phyloP scores from a whole-genome alignment of 2,329 filamentous ascomycete genomes.

The Fusarium sp. region DNA sequence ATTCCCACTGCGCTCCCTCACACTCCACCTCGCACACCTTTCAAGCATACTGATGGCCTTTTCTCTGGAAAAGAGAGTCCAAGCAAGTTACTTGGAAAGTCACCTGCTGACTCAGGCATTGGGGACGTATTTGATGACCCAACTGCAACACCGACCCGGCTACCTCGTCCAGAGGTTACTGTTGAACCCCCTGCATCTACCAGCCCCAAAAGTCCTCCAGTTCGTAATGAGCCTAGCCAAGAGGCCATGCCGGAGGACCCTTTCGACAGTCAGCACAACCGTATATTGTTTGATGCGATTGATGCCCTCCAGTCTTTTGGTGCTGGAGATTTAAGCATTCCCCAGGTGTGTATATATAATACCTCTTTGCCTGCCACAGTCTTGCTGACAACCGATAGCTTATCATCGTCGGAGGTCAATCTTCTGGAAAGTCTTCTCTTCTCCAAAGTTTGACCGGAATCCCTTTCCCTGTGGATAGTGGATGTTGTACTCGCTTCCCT shows the following conservation, averaged over 20 bases:
- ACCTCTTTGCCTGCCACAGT: too few species aligned
- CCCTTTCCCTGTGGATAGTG: constrained; percentile 54
- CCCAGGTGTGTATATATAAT: constrained; percentile 50
- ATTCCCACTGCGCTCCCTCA: neutral
- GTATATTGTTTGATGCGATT: constrained; percentile 56
- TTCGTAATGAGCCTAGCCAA: neutral
- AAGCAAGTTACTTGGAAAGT: neutral
- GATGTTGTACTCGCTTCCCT: constrained; percentile 57
- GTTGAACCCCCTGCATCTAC: neutral
- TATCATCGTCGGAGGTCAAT: constrained; percentile 57
- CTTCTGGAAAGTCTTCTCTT: constrained; percentile 57
- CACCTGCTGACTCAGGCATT: constrained; percentile 29
- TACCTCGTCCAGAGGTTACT: neutral
- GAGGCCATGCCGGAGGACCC: constrained; percentile 49
- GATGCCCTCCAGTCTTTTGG: constrained; percentile 55
- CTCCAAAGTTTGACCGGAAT: constrained; percentile 57
- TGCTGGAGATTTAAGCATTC: constrained; percentile 52
- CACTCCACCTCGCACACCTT: constrained; percentile 19
- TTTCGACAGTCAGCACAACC: constrained; percentile 55
- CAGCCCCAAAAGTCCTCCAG: neutral
- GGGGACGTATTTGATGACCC: constrained; percentile 23
- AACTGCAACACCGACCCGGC: neutral
- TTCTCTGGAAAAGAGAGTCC: neutral
- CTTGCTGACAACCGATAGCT: constrained; percentile 44
- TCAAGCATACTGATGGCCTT: neutral